These are phyloP conservation scores for Sporothrix euskadiensis DNA, from an alignment of 2,329 filamentous ascomycete genomes.

Conservation along the genomic window DNA sequence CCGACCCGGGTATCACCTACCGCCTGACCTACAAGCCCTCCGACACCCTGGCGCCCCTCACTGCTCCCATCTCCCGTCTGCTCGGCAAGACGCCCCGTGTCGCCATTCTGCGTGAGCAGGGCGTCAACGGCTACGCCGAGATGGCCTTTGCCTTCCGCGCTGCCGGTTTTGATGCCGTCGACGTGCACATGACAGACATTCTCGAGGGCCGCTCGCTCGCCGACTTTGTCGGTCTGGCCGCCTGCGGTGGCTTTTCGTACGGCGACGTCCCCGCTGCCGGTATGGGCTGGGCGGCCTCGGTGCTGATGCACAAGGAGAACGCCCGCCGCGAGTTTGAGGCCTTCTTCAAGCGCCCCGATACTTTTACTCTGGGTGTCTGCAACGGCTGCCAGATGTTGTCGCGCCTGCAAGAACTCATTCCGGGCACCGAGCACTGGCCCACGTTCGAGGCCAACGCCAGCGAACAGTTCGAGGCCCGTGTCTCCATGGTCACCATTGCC, in stretches of 20 bases:
- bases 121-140: constrained; percentile 93
- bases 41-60: constrained; percentile 72
- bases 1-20: constrained; percentile 81
- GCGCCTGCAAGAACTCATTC: constrained; percentile 79
- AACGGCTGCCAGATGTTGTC: constrained; percentile 97
- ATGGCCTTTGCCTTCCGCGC: constrained; percentile 95
- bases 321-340: constrained; percentile 72
- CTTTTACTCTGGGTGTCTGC: constrained; percentile 91
- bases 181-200: constrained; percentile 96
- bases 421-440: constrained; percentile 80
- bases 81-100: constrained; percentile 69
- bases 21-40: constrained; percentile 77
- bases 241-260: constrained; percentile 96
- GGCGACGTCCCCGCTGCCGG: constrained; percentile 80
- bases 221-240: constrained; percentile 83
- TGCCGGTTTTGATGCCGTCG: constrained; percentile 87
- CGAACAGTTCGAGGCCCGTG: constrained; percentile 87
- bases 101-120: constrained; percentile 91
- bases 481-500: constrained; percentile 76
- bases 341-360: constrained; percentile 87
- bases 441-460: constrained; percentile 81
- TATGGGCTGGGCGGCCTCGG: constrained; percentile 92
- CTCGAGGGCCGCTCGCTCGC: constrained; percentile 75
- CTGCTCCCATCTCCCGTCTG: constrained; percentile 57
- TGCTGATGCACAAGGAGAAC: constrained; percentile 74